phyloP scores from a whole-genome alignment of 768 basidiomycete genomes.

The Sporobolomyces pararoseus region DNA sequence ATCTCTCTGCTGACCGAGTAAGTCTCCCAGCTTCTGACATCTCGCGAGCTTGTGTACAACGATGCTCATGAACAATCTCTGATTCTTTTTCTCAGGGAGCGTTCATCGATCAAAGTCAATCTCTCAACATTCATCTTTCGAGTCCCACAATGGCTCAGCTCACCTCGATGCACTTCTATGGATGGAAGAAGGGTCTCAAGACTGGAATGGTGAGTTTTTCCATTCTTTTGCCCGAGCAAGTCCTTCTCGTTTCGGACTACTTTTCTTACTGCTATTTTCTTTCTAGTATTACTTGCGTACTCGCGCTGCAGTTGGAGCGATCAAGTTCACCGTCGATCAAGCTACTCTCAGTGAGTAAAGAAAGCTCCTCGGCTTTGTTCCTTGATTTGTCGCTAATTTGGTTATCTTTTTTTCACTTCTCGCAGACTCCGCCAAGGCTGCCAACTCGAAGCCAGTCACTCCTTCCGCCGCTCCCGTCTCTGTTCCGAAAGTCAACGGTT shows the following conservation, averaged over 20 bases:
- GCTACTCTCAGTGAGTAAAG: slow-evolving; percentile 37
- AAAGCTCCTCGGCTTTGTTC: background rate
- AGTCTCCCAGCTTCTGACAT: background rate
- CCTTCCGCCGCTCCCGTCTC: background rate
- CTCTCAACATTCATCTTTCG: slow-evolving; percentile 86
- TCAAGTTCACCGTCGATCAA: slow-evolving; percentile 83
- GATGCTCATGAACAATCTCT: background rate
- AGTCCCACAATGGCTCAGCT: slow-evolving; percentile 85
- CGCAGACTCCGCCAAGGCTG: slow-evolving; percentile 48
- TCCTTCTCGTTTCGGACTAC: background rate
- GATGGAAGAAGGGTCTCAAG: slow-evolving; percentile 99
- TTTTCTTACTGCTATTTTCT: background rate
- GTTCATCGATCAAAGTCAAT: slow-evolving; percentile 94
- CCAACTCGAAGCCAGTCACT: slow-evolving; percentile 17
- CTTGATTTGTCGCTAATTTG: slow-evolving; percentile 1
- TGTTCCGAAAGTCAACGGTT: slow-evolving; percentile 1
- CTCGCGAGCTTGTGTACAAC: background rate
- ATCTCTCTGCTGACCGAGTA: slow-evolving; percentile 92
- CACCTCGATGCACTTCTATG: slow-evolving; percentile 96
- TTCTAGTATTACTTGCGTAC: slow-evolving; percentile 73
- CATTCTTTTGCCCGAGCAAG: background rate
- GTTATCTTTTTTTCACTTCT: slow-evolving; percentile 11
- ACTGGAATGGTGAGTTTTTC: slow-evolving; percentile 68
- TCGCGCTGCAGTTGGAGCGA: slow-evolving; percentile 87
- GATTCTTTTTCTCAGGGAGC: slow-evolving; percentile 57